These are phyloP conservation scores for Pholiota conissans DNA, from an alignment of 768 basidiomycete genomes.

Conservation along the genomic window DNA sequence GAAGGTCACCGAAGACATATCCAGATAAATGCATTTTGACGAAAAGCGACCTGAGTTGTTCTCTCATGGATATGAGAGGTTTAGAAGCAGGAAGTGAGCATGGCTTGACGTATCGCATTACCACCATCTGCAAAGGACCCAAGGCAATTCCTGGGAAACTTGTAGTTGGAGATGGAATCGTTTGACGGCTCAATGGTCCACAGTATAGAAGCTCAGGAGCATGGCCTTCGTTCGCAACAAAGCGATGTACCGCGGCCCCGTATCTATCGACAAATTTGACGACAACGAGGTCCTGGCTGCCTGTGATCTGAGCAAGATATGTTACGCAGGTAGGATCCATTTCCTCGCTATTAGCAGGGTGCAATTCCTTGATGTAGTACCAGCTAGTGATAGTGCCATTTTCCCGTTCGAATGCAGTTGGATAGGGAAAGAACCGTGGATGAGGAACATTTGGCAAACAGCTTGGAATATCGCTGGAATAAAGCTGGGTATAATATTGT, in stretches of 20 bases:
- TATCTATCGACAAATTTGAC: constrained; percentile 10
- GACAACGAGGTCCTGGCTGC: constrained; percentile 3
- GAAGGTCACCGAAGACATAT: neutral
- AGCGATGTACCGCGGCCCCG: constrained; percentile 12
- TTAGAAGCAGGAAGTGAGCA: too few relatives aligned
- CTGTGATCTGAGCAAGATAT: constrained; percentile 2
- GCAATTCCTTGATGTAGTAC: constrained; percentile 10
- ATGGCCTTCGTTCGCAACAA: constrained; percentile 9
- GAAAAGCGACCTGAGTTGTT: neutral
- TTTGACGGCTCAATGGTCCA: neutral
- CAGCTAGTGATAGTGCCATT: constrained; percentile 1
- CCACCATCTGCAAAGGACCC: neutral
- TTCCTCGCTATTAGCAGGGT: too few relatives aligned
- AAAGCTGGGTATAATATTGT: constrained; percentile 3
- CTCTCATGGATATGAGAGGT: neutral
- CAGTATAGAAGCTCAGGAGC: constrained; percentile 7
- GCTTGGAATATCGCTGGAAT: neutral
- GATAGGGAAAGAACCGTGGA: constrained; percentile 18
- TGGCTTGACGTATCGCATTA: neutral
- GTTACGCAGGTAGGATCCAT: constrained; percentile 13
- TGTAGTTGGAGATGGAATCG: neutral
- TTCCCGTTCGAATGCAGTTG: constrained; percentile 10
- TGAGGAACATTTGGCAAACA: neutral
- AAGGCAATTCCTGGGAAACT: neutral
- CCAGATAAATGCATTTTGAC: neutral